A percentile compares a stretch with the other conserved stretches of the same genome.
Evolutionary conservation across 805 yeast species (phyloP).

Genomic region (Teunomyces funiuensis): DNA sequence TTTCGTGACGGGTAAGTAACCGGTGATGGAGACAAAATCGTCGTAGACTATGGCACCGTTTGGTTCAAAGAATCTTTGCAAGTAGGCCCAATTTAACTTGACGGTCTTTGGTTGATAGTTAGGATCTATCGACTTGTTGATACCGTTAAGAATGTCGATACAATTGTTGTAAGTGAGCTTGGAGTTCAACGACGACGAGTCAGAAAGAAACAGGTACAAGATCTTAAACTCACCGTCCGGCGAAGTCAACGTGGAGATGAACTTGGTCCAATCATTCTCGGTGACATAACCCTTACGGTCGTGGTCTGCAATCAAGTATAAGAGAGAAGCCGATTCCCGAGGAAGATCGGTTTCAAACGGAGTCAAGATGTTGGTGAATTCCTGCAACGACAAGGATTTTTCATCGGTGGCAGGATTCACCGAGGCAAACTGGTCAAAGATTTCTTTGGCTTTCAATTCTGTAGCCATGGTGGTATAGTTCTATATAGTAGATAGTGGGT

Average conservation of each 20-base stretch:
- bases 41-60: conserved; percentile 35
- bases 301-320: conserved; percentile 80
- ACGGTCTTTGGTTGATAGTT: conserved; percentile 39
- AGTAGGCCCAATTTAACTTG: conserved; percentile 45
- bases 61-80: conserved; percentile 41
- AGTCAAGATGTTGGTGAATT: conserved; percentile 37
- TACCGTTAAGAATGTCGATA: conserved; percentile 30
- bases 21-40: conserved; percentile 41
- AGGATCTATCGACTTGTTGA: conserved; percentile 43
- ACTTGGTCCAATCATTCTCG: conserved; percentile 69
- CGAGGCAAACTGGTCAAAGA: conserved; percentile 41
- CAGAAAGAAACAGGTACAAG: conserved; percentile 49
- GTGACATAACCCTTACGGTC: conserved; percentile 65
- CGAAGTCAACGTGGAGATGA: conserved; percentile 53
- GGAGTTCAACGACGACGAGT: conserved; percentile 3
- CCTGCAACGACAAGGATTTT: conserved; percentile 32
- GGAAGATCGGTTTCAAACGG: conserved; percentile 44
- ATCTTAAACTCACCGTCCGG: conserved; percentile 46
- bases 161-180: conserved; percentile 35
- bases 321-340: conserved; percentile 44
- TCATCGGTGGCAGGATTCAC: conserved; percentile 17
- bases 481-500: neutral
- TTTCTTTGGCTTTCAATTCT: conserved; percentile 17
- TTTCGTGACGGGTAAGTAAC: conserved; percentile 46
- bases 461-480: conserved; percentile 3